These are phyloP conservation scores for Leccinum obscurum DNA, from an alignment of 768 basidiomycete genomes.

Conservation along the genomic window DNA sequence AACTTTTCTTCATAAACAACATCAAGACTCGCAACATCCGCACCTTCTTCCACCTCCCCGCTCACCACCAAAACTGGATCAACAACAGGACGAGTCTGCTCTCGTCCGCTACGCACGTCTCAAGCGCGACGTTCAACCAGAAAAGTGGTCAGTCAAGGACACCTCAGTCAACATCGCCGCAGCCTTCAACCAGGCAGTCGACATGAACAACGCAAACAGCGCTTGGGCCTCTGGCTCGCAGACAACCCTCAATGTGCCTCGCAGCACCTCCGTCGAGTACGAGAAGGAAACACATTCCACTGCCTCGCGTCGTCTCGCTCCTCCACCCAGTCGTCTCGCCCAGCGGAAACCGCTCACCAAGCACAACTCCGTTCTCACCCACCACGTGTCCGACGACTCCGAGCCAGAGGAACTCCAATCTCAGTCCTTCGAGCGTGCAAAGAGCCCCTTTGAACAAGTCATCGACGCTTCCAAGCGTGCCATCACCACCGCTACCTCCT, in stretches of 20 bases:
- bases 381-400: conserved; percentile 68
- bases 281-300: conserved; percentile 63
- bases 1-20: conserved; percentile 68
- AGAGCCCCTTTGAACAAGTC: conserved; percentile 67
- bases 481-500: conserved; percentile 52
- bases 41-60: conserved; percentile 41
- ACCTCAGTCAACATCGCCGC: conserved; percentile 86
- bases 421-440: conserved; percentile 46
- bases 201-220: conserved; percentile 52
- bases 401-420: conserved; percentile 54
- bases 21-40: conserved; percentile 33
- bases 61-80: conserved; percentile 35
- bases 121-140: conserved; percentile 55
- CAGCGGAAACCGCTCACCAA: conserved; percentile 54
- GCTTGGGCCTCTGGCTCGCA: conserved; percentile 67
- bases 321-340: conserved; percentile 54
- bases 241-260: conserved; percentile 49
- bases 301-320: conserved; percentile 55
- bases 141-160: conserved; percentile 74
- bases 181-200: conserved; percentile 77
- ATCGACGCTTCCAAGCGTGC: conserved; percentile 56
- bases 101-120: conserved; percentile 49
- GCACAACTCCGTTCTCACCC: conserved; percentile 44
- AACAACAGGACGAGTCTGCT: conserved; percentile 45
- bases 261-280: conserved; percentile 81